Evolutionary conservation across 192 early-diverging fungal genomes (phyloP), one percentile per base, ranked within the genome.

Genomic region (Umbelopsis ramanniana): DNA sequence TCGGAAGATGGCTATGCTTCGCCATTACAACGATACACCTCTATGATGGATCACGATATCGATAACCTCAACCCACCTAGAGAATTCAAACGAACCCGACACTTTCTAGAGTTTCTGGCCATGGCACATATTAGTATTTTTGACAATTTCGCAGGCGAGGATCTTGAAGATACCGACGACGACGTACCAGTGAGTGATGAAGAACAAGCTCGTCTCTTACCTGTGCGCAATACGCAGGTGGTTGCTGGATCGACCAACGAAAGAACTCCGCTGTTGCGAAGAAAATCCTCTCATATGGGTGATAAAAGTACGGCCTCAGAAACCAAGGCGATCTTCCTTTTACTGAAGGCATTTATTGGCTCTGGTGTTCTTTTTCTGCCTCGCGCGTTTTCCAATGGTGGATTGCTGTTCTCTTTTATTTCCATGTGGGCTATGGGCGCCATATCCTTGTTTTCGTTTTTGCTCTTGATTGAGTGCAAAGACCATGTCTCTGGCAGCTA

Each of bases 361-460:
- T 88, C 85, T 22, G 91, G 91, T n/a, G 88, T 94, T 4, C 75
- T 93, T 19, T 92, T 93, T 69, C 77, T 93, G n/a, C 91, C 91
- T 43, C 86, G 86, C 47, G 91, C 89, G 0, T 93, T 93, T 77
- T 86, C 84, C 68, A 91, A 91, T 68, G 92, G 92, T 47, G 91
- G 92, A 19, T 73, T 93, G 68, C 33, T 86, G 3, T 92, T 93
- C 66, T 86, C 91, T 1, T 72, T 84, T 3, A 17, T 88, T 12
- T 69, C 86, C 35, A 87, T 93, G 86, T 85, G 82, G 35, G 46
- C 82, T 21, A 85, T 91, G 67, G 89, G 87, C n/a, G 80, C 72
- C 63, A 77, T 91, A 17, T 87, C 89, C 46, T 79, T 90, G 21
- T 82, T 86, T 80, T 86, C 84, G 70, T 91, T 92, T 82, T 67